A percentile compares a stretch with the other conserved stretches of the same genome.
These are phyloP conservation scores for Actinidia arguta DNA, from an alignment of 179 eudicot species.

Conservation along the genomic window DNA sequence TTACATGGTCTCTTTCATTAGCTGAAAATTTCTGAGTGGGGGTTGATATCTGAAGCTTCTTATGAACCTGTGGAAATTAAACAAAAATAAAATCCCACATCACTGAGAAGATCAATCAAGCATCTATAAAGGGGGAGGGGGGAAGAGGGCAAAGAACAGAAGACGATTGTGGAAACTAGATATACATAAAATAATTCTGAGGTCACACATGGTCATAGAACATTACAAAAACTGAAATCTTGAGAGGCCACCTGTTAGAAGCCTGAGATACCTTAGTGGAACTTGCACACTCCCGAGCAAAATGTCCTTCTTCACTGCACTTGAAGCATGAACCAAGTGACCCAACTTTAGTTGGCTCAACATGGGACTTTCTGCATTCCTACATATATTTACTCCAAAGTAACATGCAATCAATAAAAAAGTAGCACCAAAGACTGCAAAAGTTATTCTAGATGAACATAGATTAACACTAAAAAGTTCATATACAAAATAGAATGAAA, in stretches of 20 bases:
- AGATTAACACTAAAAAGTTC: not conserved
- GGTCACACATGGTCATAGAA: not conserved
- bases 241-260: conserved; percentile 1
- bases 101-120: conserved; percentile 14
- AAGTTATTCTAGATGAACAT: not conserved
- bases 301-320: conserved; percentile 88
- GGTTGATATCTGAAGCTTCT: conserved; percentile 62
- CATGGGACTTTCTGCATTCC: conserved; percentile 57
- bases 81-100: conserved; percentile 1
- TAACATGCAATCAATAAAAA: not conserved
- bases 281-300: conserved; percentile 84
- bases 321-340: conserved; percentile 68
- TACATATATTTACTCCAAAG: conserved; percentile 30
- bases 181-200: not conserved
- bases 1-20: conserved; percentile 37
- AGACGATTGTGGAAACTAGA: not conserved
- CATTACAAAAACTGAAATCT: not conserved
- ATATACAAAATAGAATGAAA: not conserved
- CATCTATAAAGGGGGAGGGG: not conserved
- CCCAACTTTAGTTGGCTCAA: conserved; percentile 48
- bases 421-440: not conserved
- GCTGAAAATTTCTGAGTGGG: conserved; percentile 44
- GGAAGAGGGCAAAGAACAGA: not conserved
- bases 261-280: conserved; percentile 51
- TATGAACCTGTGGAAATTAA: conserved; percentile 49